These are phyloP conservation scores for Typha latifolia DNA, from an alignment of 176 grass and related monocot genomes.

Conservation along the genomic window DNA sequence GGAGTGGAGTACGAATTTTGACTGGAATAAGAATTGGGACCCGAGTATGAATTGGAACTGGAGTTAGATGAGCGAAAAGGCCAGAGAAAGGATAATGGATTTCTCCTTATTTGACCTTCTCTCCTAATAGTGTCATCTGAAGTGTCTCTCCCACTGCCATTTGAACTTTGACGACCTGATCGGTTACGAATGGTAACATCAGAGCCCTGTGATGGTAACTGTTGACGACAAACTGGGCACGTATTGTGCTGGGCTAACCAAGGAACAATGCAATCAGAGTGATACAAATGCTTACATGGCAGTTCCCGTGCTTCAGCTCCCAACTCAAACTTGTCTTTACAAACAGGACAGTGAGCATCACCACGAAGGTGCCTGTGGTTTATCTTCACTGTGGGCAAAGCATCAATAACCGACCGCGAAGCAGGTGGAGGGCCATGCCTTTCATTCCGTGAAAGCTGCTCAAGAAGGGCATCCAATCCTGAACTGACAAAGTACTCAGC, in stretches of 20 bases:
- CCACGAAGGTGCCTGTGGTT: slow-evolving; percentile 23
- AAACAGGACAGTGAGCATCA: slow-evolving; percentile 26
- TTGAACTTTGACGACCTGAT: slow-evolving; percentile 6
- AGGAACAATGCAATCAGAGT: slow-evolving; percentile 26
- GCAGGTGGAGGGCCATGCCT: slow-evolving; percentile 19
- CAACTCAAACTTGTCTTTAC: slow-evolving; percentile 25
- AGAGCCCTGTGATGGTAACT: slow-evolving; percentile 12
- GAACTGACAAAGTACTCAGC: slow-evolving; percentile 29
- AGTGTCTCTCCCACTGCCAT: neutral
- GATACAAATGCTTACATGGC: slow-evolving; percentile 29
- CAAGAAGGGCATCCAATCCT: slow-evolving; percentile 60
- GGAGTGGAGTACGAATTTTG: neutral
- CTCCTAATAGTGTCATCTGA: neutral
- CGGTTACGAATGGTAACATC: neutral
- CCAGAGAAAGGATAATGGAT: slow-evolving; percentile 12
- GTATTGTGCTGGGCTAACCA: slow-evolving; percentile 25
- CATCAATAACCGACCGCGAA: slow-evolving; percentile 19
- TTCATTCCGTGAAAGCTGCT: slow-evolving; percentile 27
- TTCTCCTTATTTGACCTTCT: slow-evolving; percentile 12
- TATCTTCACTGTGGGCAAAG: slow-evolving; percentile 25
- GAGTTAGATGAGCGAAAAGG: slow-evolving; percentile 7
- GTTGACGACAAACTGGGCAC: slow-evolving; percentile 24
- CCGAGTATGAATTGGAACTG: neutral
- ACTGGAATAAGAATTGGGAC: neutral
- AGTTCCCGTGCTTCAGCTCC: slow-evolving; percentile 21